phyloP scores from a whole-genome alignment of 164 flowering plant genomes.

The Vitis rotundifolia region DNA sequence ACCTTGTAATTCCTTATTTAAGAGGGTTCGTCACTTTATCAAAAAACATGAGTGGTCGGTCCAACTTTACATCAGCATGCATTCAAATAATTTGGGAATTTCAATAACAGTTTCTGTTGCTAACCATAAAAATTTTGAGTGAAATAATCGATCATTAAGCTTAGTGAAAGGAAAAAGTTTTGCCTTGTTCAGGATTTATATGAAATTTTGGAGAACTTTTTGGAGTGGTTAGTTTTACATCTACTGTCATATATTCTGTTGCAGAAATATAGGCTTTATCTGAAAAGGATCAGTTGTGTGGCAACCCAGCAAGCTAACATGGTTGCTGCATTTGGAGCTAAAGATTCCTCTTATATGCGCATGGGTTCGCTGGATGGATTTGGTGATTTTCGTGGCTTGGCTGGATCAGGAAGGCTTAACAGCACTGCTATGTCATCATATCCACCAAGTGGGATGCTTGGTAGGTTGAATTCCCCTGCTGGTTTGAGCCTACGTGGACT shows the following conservation, averaged over 20 bases:
- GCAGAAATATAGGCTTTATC: slow-evolving; percentile 92
- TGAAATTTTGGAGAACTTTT: neutral
- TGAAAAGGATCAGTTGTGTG: slow-evolving; percentile 58
- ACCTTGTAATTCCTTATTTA: neutral
- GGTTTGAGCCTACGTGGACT: slow-evolving; percentile 48
- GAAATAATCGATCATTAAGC: too few relatives aligned
- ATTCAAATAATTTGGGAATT: too few relatives aligned
- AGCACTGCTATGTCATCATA: slow-evolving; percentile 44
- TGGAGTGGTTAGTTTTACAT: neutral
- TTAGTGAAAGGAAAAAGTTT: too few relatives aligned
- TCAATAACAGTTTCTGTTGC: too few relatives aligned
- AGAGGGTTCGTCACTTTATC: neutral
- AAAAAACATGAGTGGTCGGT: neutral
- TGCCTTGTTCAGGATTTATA: neutral
- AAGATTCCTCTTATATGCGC: slow-evolving; percentile 55
- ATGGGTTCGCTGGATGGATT: slow-evolving; percentile 56
- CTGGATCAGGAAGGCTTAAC: slow-evolving; percentile 57
- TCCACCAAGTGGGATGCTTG: slow-evolving; percentile 51
- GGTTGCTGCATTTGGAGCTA: slow-evolving; percentile 53
- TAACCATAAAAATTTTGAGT: too few relatives aligned
- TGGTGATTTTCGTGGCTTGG: slow-evolving; percentile 51
- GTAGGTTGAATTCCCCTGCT: slow-evolving; percentile 59
- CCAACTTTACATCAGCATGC: neutral
- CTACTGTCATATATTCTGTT: slow-evolving; percentile 10
- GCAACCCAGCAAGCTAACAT: slow-evolving; percentile 56